A percentile compares a stretch with the other conserved stretches of the same genome.
Evolutionary conservation across 2,329 filamentous ascomycete genomes (phyloP).

Genomic region (Phyllosticta citrichinensis): DNA sequence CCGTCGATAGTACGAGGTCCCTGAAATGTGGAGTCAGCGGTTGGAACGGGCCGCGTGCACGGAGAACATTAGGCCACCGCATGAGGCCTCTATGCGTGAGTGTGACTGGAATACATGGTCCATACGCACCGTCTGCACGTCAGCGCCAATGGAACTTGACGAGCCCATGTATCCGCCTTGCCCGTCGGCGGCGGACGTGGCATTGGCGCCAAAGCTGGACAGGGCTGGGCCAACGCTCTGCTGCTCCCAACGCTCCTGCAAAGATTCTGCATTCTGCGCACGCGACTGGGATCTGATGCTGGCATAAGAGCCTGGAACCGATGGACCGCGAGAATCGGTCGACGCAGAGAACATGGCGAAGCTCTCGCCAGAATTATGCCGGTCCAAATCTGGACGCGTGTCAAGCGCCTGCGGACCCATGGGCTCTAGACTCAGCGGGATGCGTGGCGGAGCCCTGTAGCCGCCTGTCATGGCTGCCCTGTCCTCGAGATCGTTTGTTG

Average conservation of each 20-base stretch:
- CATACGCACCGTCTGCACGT: conserved; percentile 11
- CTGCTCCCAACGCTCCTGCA: conserved; percentile 21
- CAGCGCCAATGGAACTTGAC: conserved; percentile 3
- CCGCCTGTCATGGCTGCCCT: conserved; percentile 30
- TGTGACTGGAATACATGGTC: not conserved
- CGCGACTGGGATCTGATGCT: conserved; percentile 21
- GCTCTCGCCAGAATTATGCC: conserved; percentile 51
- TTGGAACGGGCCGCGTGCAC: conserved; percentile 7
- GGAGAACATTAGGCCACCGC: conserved; percentile 5
- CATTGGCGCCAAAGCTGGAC: conserved; percentile 24
- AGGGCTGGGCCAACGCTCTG: conserved; percentile 13
- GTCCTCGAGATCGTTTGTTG: conserved; percentile 26
- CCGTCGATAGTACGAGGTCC: conserved; percentile 8
- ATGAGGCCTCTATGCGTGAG: not conserved
- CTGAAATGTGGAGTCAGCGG: conserved; percentile 5
- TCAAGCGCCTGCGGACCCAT: conserved; percentile 28
- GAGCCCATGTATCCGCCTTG: conserved; percentile 8
- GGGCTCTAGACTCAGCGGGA: conserved; percentile 39
- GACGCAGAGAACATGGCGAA: conserved; percentile 56
- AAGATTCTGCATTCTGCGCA: conserved; percentile 17
- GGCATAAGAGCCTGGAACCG: conserved; percentile 42
- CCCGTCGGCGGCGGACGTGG: conserved; percentile 3
- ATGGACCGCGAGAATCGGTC: conserved; percentile 44
- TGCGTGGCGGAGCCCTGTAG: conserved; percentile 41
- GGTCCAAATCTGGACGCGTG: conserved; percentile 29